Percentiles rank a stretch among this genome's conserved stretches.
phyloP scores from a whole-genome alignment of 2,329 filamentous ascomycete genomes.

The Penicillium brevicompactum region DNA sequence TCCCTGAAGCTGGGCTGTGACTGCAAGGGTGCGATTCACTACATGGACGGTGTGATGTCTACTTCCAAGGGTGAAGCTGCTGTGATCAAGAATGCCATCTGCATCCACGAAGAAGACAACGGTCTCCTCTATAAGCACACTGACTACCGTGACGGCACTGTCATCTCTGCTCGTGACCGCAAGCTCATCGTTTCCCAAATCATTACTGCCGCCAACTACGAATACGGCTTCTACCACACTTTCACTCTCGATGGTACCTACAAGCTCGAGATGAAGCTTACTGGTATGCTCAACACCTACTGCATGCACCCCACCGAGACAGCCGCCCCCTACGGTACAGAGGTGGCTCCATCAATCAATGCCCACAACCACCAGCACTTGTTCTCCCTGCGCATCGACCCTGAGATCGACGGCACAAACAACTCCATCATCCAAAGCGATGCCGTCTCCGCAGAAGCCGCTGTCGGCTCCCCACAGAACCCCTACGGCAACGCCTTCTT shows the following conservation, averaged over 20 bases:
- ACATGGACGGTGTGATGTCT: conserved; percentile 30
- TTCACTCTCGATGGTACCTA: conserved; percentile 89
- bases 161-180: conserved; percentile 79
- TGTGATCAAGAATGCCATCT: conserved; percentile 30
- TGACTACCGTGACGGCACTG: conserved; percentile 84
- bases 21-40: conserved; percentile 33
- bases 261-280: conserved; percentile 86
- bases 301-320: conserved; percentile 76
- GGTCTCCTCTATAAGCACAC: conserved; percentile 67
- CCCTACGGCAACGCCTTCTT: conserved; percentile 66
- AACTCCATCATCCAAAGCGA: conserved; percentile 70
- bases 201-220: conserved; percentile 93
- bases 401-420: conserved; percentile 78
- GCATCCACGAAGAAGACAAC: conserved; percentile 35
- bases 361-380: conserved; percentile 94
- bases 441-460: conserved; percentile 47
- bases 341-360: conserved; percentile 84
- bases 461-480: conserved; percentile 68
- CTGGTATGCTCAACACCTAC: conserved; percentile 90
- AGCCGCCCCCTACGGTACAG: conserved; percentile 79
- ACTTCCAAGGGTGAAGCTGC: conserved; percentile 25
- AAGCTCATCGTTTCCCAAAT: conserved; percentile 87
- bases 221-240: conserved; percentile 82
- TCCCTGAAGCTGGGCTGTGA: conserved; percentile 33
- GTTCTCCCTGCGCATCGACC: conserved; percentile 83